These are phyloP conservation scores for Alternaria incomplexa DNA, from an alignment of 2,329 filamentous ascomycete species.

Conservation along the genomic window DNA sequence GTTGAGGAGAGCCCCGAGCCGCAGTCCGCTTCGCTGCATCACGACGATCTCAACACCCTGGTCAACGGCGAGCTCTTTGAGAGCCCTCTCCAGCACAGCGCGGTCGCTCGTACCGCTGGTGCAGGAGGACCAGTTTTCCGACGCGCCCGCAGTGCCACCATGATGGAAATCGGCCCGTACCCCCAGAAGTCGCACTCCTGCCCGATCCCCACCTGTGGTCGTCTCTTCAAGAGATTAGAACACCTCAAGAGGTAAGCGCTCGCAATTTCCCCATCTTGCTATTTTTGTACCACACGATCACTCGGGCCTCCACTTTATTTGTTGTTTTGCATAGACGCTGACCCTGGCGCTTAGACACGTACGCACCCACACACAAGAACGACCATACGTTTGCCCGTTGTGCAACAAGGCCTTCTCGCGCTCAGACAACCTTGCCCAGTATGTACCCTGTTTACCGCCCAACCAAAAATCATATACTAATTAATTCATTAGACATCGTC, in stretches of 20 bases:
- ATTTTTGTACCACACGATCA: constrained; percentile 14
- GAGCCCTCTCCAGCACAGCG: constrained; percentile 61
- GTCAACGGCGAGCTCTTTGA: constrained; percentile 48
- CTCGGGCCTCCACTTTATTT: constrained; percentile 22
- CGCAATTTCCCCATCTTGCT: constrained; percentile 38
- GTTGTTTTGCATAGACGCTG: constrained; percentile 56
- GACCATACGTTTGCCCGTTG: constrained; percentile 95
- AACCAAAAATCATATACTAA: constrained; percentile 41
- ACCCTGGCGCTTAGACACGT: constrained; percentile 77
- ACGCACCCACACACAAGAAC: constrained; percentile 98
- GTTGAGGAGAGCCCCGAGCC: constrained; percentile 82
- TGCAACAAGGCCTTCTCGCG: constrained; percentile 99
- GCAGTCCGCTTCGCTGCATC: constrained; percentile 70
- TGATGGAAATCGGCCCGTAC: constrained; percentile 96
- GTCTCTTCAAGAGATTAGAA: constrained; percentile 98
- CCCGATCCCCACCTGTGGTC: constrained; percentile 96
- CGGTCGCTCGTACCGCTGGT: constrained; percentile 64
- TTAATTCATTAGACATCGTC: constrained; percentile 63
- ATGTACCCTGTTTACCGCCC: constrained; percentile 49
- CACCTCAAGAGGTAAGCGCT: constrained; percentile 93
- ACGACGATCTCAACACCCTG: constrained; percentile 68
- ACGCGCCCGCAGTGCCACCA: constrained; percentile 89
- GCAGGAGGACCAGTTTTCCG: constrained; percentile 78
- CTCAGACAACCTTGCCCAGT: constrained; percentile 99
- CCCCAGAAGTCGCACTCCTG: constrained; percentile 98